These are phyloP conservation scores for Lathyrus aphaca DNA, from an alignment of 306 rosid species.

Conservation along the genomic window DNA sequence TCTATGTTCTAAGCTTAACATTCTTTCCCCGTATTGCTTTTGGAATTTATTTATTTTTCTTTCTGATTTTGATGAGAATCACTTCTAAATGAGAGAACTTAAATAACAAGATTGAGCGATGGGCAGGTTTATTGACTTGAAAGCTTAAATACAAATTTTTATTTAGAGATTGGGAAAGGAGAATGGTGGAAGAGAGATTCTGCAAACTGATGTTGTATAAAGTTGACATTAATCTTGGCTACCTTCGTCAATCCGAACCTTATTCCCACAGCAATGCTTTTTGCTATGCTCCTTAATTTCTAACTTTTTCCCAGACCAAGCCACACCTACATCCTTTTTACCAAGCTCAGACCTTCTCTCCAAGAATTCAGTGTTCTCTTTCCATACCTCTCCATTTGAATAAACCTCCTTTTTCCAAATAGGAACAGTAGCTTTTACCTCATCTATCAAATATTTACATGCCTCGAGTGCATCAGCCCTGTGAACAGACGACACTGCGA, in stretches of 20 bases:
- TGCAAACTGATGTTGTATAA: too few relatives aligned
- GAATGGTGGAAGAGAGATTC: too few relatives aligned
- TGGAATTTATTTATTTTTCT: too few relatives aligned
- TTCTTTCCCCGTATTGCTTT: too few relatives aligned
- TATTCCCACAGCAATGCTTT: conserved; percentile 65
- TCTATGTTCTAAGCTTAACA: too few relatives aligned
- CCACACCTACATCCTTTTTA: conserved; percentile 47
- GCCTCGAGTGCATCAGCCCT: conserved; percentile 82
- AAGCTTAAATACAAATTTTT: too few relatives aligned
- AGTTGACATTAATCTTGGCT: conserved; percentile 30
- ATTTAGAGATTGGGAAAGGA: too few relatives aligned
- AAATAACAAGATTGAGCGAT: too few relatives aligned
- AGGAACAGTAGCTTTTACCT: conserved; percentile 81
- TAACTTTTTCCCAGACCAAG: conserved; percentile 32
- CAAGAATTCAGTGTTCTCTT: conserved; percentile 83
- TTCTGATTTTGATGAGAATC: too few relatives aligned
- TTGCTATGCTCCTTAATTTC: conserved; percentile 40
- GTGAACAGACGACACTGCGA: conserved; percentile 74
- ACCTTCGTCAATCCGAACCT: conserved; percentile 55
- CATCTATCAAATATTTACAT: conserved; percentile 80
- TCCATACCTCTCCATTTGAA: conserved; percentile 93
- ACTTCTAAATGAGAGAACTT: too few relatives aligned
- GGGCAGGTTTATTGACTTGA: too few relatives aligned
- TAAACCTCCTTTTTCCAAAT: conserved; percentile 98
- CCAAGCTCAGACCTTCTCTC: conserved; percentile 67